Conservation (phyloP, 1,139 yeast genomes). For the Pichia sp. region DNA sequence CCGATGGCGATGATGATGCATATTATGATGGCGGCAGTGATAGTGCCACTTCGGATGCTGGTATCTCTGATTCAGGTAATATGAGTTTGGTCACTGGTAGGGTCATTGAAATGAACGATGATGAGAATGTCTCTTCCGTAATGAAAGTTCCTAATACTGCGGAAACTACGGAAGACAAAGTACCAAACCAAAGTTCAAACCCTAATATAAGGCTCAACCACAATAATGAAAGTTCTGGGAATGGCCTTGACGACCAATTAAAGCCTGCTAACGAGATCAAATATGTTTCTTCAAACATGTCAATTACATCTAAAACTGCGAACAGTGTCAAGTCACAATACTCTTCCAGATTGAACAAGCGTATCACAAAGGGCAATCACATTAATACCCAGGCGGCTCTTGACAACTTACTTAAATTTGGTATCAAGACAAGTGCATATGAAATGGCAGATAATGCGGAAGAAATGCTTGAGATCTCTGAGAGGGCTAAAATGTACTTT, state of each 20-base stretch:
- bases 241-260: not conserved
- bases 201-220: too few species aligned
- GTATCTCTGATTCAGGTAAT: too few species aligned
- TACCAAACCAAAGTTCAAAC: not conserved
- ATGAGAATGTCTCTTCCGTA: not conserved
- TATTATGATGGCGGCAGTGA: too few species aligned
- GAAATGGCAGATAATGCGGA: not conserved
- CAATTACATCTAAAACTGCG: not conserved
- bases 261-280: not conserved
- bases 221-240: constrained; percentile 1
- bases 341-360: constrained; percentile 5
- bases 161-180: not conserved
- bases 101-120: not conserved
- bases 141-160: too few species aligned
- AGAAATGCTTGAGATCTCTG: constrained; percentile 35
- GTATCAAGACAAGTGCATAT: not conserved
- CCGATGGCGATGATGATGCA: not conserved
- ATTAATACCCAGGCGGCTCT: constrained; percentile 2
- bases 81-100: not conserved
- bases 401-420: constrained; percentile 2
- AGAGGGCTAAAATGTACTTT: constrained; percentile 50
- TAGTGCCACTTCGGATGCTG: too few species aligned
- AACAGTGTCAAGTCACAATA: constrained; percentile 1
- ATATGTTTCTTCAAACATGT: not conserved
- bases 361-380: constrained; percentile 2